Base-by-base conservation (phyloP, 2,329 filamentous ascomycete genomes). In the Cadophora sp. region DNA sequence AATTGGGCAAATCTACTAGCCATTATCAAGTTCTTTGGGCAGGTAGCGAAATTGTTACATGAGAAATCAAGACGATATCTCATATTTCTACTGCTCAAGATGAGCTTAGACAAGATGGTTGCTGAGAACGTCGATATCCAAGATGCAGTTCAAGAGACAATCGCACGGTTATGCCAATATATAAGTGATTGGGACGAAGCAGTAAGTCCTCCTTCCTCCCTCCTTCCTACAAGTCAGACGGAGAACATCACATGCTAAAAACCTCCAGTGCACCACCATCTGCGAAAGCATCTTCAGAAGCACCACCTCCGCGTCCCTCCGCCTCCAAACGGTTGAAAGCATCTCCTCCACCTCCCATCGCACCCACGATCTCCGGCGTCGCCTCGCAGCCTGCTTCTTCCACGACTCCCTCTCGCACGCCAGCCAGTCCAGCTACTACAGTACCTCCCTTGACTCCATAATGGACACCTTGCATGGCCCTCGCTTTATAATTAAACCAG, bases 331-430 rank as follows among this genome's bases (percentile, higher is more conserved):
- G 4, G 80, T 93, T 12, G 79, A 83, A 22, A 83, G 84, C 53
- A 83, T 95, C 19, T 87, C 91, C 0, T 80, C 85, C 11, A 82
- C 80, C 6, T 83, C 81, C 3, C 73, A 81, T 19, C 79, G 80
- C 40, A 78, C 86, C 1, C 85, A 90, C 69, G 85, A 90, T 43
- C 81, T 95, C 31, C 86, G 90, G 37, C 85, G 90, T 12, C 83
- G 89, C 40, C 82, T 96, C 8, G 91, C 92, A 3, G 80, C 90
- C 5, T 84, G 86, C 1, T 89, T 88, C 71, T 82, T 92, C 70
- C 86, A 92, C 69, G 76, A 83, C 34, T 82, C 89, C 70, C 73
- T 81, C 0, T 70, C 77, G 0, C 79, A 85, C 1, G 80, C 81
- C 9, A 77, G 78, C 31, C 76, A 79, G 14, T 77, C 81, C 29